Evolutionary conservation across 2,329 filamentous ascomycete species (phyloP).

Genomic region (Epichloe gansuensis): DNA sequence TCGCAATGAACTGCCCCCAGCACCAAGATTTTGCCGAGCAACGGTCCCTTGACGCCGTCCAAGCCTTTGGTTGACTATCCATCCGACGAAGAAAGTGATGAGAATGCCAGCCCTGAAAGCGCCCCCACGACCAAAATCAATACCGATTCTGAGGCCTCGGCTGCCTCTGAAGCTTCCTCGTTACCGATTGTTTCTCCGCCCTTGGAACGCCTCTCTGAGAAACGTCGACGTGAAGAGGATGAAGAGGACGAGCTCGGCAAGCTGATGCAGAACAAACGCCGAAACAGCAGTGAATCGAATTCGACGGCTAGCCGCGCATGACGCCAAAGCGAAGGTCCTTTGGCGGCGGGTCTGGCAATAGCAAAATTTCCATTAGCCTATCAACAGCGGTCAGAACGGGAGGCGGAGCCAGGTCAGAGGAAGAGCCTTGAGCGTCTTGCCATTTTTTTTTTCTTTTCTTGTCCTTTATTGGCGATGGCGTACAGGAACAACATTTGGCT

Average conservation of each 20-base stretch:
- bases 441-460: background rate
- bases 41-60: slow-evolving; percentile 48
- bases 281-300: slow-evolving; percentile 41
- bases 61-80: slow-evolving; percentile 84
- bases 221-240: slow-evolving; percentile 82
- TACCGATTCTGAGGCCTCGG: slow-evolving; percentile 20
- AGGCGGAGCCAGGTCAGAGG: slow-evolving; percentile 25
- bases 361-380: slow-evolving; percentile 48
- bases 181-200: slow-evolving; percentile 34
- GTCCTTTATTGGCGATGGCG: slow-evolving; percentile 9
- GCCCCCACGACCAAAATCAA: slow-evolving; percentile 17
- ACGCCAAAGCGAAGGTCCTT: slow-evolving; percentile 28
- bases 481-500: slow-evolving; percentile 3
- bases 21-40: slow-evolving; percentile 31
- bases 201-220: slow-evolving; percentile 73
- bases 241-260: slow-evolving; percentile 83
- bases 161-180: slow-evolving; percentile 15
- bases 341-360: slow-evolving; percentile 26
- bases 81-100: slow-evolving; percentile 69
- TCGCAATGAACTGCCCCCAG: slow-evolving; percentile 13
- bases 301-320: slow-evolving; percentile 21
- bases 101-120: slow-evolving; percentile 45
- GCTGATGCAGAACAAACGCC: slow-evolving; percentile 53
- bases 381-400: slow-evolving; percentile 32
- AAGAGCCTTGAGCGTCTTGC: slow-evolving; percentile 20